These are phyloP conservation scores for Thecaphora thlaspeos DNA, from an alignment of 1,284 basidiomycete genomes.

Conservation along the genomic window DNA sequence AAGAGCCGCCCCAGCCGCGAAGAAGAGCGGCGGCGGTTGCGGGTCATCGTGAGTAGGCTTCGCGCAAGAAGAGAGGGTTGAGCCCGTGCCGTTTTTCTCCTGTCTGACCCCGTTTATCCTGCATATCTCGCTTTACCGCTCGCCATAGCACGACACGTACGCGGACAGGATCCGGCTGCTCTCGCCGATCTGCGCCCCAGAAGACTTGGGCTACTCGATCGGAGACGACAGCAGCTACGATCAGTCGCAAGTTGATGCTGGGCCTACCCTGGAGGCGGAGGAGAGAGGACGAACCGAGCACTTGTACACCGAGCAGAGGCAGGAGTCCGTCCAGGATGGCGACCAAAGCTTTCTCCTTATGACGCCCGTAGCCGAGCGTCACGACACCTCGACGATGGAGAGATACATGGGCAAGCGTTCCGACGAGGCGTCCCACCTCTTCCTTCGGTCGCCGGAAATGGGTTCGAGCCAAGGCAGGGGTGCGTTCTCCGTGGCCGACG, in stretches of 20 bases:
- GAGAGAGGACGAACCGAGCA: too few species aligned
- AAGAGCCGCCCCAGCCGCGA: slow-evolving; percentile 44
- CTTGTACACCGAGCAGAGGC: not conserved
- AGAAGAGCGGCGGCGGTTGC: slow-evolving; percentile 57
- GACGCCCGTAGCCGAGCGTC: slow-evolving; percentile 8
- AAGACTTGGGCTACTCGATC: slow-evolving; percentile 3
- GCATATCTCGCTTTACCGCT: too few species aligned
- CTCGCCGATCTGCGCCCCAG: slow-evolving; percentile 46
- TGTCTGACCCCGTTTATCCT: too few species aligned
- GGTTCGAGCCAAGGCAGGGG: too few species aligned
- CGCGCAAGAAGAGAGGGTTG: too few species aligned
- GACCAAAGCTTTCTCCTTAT: slow-evolving; percentile 18
- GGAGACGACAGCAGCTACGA: slow-evolving; percentile 7
- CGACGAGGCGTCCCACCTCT: too few species aligned
- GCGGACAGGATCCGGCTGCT: slow-evolving; percentile 58
- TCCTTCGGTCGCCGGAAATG: too few species aligned
- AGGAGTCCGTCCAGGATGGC: slow-evolving; percentile 10
- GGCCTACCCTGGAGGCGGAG: too few species aligned
- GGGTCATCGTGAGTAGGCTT: slow-evolving; percentile 58
- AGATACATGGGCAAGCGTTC: too few species aligned
- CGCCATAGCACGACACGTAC: slow-evolving; percentile 58
- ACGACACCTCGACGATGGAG: too few species aligned
- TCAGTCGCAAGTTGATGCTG: not conserved
- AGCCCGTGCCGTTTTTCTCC: too few species aligned
- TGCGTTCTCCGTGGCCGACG: slow-evolving; percentile 13